Evolutionary conservation across 202 grass and related monocot species (phyloP).

Genomic region (Setaria viridis): DNA sequence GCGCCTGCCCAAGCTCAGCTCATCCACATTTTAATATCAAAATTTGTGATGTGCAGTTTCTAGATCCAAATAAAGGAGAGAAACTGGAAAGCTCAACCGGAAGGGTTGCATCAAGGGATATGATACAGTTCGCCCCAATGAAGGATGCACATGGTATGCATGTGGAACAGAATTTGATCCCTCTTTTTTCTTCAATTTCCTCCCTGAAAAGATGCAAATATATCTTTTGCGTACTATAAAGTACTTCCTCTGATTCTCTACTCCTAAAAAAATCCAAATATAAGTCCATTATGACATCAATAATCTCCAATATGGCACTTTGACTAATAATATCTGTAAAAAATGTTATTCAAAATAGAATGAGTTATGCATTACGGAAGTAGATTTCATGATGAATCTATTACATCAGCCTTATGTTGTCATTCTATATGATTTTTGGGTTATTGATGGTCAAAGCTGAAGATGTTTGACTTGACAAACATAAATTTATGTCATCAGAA

Average conservation of each 20-base stretch:
- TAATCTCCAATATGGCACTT: slow-evolving; percentile 15
- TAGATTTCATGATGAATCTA: not conserved
- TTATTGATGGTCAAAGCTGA: not conserved
- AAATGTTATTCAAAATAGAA: not conserved
- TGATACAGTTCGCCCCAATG: slow-evolving; percentile 96
- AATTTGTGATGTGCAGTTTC: slow-evolving; percentile 59
- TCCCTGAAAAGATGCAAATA: not conserved
- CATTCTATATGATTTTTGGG: slow-evolving; percentile 1
- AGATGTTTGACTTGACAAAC: not conserved
- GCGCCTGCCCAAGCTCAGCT: not conserved
- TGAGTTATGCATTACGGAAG: not conserved
- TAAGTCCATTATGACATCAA: not conserved
- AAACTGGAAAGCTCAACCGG: slow-evolving; percentile 85
- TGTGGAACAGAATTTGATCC: not conserved
- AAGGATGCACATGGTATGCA: slow-evolving; percentile 78
- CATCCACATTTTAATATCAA: slow-evolving; percentile 34
- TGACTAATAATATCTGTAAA: not conserved
- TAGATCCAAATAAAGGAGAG: slow-evolving; percentile 97
- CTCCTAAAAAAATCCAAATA: not conserved
- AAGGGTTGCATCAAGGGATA: slow-evolving; percentile 87
- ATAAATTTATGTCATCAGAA: not conserved
- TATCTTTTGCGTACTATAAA: not conserved
- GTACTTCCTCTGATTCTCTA: not conserved
- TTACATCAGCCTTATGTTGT: not conserved
- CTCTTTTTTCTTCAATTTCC: not conserved